These are phyloP conservation scores for Alternaria sp. DNA, from an alignment of 2,329 filamentous ascomycete species.

Conservation along the genomic window DNA sequence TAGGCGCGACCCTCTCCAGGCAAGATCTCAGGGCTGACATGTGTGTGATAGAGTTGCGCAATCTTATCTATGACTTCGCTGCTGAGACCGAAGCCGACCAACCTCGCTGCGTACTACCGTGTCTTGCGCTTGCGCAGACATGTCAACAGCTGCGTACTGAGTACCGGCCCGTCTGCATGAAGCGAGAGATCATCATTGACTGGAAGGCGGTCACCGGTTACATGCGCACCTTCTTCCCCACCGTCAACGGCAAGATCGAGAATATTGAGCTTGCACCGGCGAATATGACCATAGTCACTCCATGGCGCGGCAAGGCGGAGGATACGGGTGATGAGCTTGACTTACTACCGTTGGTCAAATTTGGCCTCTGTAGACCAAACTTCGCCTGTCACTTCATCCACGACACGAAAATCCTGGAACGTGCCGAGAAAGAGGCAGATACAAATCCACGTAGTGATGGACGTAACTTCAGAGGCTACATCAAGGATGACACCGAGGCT, in stretches of 20 bases:
- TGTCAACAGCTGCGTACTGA: not conserved
- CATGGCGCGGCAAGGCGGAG: not conserved
- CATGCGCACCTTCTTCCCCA: not conserved
- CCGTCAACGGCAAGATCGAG: not conserved
- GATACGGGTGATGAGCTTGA: not conserved
- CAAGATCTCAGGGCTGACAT: not conserved
- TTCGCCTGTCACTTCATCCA: not conserved
- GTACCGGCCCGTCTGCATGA: not conserved
- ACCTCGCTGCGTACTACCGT: not conserved
- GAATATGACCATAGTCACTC: not conserved
- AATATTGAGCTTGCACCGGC: not conserved
- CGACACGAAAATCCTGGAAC: no score
- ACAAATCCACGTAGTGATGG: no score
- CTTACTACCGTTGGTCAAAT: not conserved
- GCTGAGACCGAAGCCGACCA: not conserved
- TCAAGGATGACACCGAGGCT: no score
- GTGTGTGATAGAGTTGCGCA: not conserved
- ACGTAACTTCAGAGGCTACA: no score
- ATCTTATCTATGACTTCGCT: not conserved
- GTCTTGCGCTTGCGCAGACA: not conserved
- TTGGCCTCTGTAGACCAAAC: not conserved
- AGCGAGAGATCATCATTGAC: not conserved
- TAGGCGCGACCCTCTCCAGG: not conserved
- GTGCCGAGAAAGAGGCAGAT: no score
- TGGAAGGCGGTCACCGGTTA: not conserved